phyloP scores from a whole-genome alignment of 2,329 filamentous ascomycete genomes.

The Sordariomycetes sp. region DNA sequence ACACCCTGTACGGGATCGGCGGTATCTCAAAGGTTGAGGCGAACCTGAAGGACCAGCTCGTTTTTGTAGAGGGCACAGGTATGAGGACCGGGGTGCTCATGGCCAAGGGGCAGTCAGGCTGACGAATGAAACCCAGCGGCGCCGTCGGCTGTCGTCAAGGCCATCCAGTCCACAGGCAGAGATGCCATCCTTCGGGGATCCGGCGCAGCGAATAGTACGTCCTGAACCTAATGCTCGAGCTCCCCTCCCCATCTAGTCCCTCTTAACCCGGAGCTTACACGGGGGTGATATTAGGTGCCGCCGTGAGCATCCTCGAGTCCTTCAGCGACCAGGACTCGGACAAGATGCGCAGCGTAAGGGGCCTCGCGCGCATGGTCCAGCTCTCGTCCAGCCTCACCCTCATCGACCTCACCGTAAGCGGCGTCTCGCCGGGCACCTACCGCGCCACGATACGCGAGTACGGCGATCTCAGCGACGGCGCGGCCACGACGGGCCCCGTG shows the following conservation, averaged over 20 bases:
- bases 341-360: constrained; percentile 52
- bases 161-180: constrained; percentile 79
- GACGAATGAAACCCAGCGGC: constrained; percentile 37
- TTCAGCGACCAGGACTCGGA: constrained; percentile 42
- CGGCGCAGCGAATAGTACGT: constrained; percentile 70
- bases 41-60: constrained; percentile 68
- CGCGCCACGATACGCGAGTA: constrained; percentile 72
- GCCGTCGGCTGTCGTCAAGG: constrained; percentile 76
- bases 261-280: neutral
- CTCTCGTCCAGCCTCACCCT: constrained; percentile 67
- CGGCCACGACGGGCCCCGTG: constrained; percentile 68
- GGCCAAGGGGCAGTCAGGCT: neutral
- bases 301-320: constrained; percentile 93
- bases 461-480: constrained; percentile 76
- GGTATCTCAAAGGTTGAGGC: constrained; percentile 76
- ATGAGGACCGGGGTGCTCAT: constrained; percentile 11
- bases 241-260: neutral
- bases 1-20: constrained; percentile 60
- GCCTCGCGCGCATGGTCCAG: constrained; percentile 87
- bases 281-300: constrained; percentile 41
- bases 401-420: constrained; percentile 76
- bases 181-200: constrained; percentile 91
- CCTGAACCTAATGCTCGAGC: constrained; percentile 4
- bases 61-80: constrained; percentile 76
- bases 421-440: constrained; percentile 70